Evolutionary conservation across 768 basidiomycete species (phyloP), one percentile per base, ranked within the genome.

Genomic region (Leccinum disarticulatum): DNA sequence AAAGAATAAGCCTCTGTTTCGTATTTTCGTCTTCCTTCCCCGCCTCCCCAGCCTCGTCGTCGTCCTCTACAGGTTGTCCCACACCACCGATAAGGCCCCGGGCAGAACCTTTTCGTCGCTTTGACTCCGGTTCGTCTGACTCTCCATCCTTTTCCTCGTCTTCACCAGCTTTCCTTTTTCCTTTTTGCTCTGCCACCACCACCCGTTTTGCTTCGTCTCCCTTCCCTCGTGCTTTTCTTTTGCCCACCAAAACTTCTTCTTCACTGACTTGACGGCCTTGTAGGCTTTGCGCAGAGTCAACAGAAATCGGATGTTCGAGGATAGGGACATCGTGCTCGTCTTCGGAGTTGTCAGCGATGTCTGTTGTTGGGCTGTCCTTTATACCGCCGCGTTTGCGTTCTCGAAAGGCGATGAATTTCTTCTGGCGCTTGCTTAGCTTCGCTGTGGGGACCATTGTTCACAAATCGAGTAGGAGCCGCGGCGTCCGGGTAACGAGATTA

Each of bases 381-480:
- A 73, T 74, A 73, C 86, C 82, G 63, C 74, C 73, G 57, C 79
- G 75, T 71, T 84, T 88, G 69, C 85, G 81, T 68, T 85, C 81
- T 59, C 91, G 85, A 78, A 95, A 96, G 51, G 90, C 90, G 50
- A 87, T 77, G 6, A 84, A 83, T 76, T 98, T 98, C 77, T 91
- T 90, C 76, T 96, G 91, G 75, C 92, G 94, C 79, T 96, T 98
- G 28, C 92, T 95, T 67, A 95, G 86, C 72, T 85, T 90, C 58
- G 74, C 54, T 33, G 64, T 55, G 61, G 66, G 41, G 3, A 36
- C 11, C 67, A 72, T 72, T n/a, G 61, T 30, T 61, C 58, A 52
- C 59, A 53, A 61, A 61, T 61, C 28, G 35, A 51, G 28, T 31
- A 19, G 22, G 47, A 22, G 41, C 14, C 11, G 31, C 15, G 54